phyloP scores from a whole-genome alignment of 2,329 filamentous ascomycete species.

The Pseudocercospora ulei region DNA sequence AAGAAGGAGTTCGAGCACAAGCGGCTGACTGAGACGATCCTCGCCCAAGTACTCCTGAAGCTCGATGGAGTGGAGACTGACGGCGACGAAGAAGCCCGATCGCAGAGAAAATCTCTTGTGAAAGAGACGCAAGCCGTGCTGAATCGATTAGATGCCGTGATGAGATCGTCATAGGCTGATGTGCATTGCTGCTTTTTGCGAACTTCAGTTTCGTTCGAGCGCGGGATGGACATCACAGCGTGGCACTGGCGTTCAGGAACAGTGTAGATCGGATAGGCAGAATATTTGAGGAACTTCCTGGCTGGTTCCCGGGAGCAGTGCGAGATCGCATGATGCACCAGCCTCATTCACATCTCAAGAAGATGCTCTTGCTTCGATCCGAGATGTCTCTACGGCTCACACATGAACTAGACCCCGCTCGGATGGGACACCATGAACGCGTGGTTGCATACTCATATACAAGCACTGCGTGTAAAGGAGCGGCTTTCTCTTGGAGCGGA shows the following conservation, averaged over 20 bases:
- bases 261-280: background rate
- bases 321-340: background rate
- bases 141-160: slow-evolving; percentile 51
- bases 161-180: slow-evolving; percentile 19
- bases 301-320: background rate
- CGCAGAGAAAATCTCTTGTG: slow-evolving; percentile 62
- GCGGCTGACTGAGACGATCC: slow-evolving; percentile 62
- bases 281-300: background rate
- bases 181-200: slow-evolving; percentile 9
- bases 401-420: no score
- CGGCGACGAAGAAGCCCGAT: slow-evolving; percentile 55
- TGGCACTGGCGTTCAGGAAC: background rate
- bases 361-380: background rate
- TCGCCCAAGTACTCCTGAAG: slow-evolving; percentile 68
- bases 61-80: slow-evolving; percentile 66
- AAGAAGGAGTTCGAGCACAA: slow-evolving; percentile 66
- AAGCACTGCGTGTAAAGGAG: no score
- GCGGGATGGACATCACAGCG: slow-evolving; percentile 4
- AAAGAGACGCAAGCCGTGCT: slow-evolving; percentile 59
- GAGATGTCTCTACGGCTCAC: background rate
- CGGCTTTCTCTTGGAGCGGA: no score
- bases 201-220: slow-evolving; percentile 2
- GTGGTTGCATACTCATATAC: no score
- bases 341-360: background rate
- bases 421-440: no score